These are phyloP conservation scores for cucumber (Cucumis sativus) DNA, from an alignment of 306 rosid species.

Conservation along the genomic window Cucumber_9930_V3 NC_026660.2:22840001-22840500, in stretches of 20 bases:
- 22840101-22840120: background rate
- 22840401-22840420: no score
- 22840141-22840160: background rate
- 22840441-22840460: no score
- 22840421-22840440: no score
- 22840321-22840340: no score
- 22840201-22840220: background rate
- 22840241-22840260: background rate
- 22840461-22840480: no score
- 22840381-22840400: no score
- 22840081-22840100: background rate
- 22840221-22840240: background rate
- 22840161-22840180: background rate
- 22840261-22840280: background rate
- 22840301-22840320: no score
- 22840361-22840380: no score
- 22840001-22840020: background rate
- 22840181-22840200: background rate
- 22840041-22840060: constrained; percentile 6
- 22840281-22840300: background rate
- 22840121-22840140: background rate
- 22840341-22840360: no score
- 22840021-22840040: constrained; percentile 7
- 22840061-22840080: constrained; percentile 9
- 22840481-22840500: no score